These are phyloP conservation scores for Cladophialophora psammophila DNA, from an alignment of 2,329 filamentous ascomycete genomes.

Conservation along the genomic window DNA sequence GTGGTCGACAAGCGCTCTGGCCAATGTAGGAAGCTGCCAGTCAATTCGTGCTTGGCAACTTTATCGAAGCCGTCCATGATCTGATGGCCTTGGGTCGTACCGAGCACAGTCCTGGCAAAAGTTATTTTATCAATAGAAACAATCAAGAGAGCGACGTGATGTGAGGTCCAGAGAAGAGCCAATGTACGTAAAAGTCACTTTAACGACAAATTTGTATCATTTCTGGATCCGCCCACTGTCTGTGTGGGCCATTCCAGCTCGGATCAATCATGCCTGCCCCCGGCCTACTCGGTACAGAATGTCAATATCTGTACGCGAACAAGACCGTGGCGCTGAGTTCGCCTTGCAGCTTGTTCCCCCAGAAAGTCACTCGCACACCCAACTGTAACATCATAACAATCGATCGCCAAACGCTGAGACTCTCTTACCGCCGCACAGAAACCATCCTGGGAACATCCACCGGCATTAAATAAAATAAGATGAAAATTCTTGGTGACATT, in stretches of 20 bases:
- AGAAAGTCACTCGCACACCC: neutral
- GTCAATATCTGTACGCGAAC: too few relatives aligned
- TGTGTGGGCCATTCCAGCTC: constrained; percentile 2
- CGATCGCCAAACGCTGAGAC: neutral
- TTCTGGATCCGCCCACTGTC: constrained; percentile 2
- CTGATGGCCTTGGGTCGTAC: neutral
- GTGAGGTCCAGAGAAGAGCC: neutral
- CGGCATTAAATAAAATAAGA: constrained; percentile 1
- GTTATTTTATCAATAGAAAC: constrained; percentile 1
- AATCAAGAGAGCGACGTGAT: neutral
- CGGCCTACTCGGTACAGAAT: neutral
- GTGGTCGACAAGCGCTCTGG: neutral
- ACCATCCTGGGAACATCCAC: neutral
- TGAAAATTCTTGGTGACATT: neutral
- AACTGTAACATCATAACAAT: constrained; percentile 1
- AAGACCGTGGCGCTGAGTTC: neutral
- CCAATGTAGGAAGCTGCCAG: neutral
- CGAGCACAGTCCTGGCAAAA: neutral
- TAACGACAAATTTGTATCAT: neutral
- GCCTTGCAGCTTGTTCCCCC: neutral
- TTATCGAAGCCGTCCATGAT: neutral
- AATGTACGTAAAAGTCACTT: too few relatives aligned
- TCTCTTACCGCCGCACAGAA: neutral
- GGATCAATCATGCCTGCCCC: neutral
- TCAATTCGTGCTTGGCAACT: neutral